Evolutionary conservation across 495 filamentous ascomycete genomes (phyloP).

Genomic region (Terfezia claveryi): DNA sequence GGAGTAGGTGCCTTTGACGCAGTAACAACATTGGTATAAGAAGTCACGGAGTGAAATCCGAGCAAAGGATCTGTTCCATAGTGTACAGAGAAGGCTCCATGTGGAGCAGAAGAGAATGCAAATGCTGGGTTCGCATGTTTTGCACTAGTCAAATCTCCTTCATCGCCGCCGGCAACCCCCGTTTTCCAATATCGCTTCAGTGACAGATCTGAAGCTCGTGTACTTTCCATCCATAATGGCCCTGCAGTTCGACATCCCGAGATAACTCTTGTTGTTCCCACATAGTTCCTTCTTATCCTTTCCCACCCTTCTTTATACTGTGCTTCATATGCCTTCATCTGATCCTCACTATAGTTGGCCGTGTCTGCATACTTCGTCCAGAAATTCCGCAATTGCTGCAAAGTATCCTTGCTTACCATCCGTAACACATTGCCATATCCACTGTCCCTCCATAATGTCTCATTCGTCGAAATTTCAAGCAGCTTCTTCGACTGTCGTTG

Average conservation of each 20-base stretch:
- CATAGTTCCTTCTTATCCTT: background rate
- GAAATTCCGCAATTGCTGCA: slow-evolving; percentile 9
- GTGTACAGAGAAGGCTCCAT: slow-evolving; percentile 18
- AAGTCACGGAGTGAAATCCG: slow-evolving; percentile 23
- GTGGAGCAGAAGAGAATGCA: slow-evolving; percentile 4
- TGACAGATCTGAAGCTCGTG: background rate
- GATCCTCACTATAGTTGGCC: background rate
- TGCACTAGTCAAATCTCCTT: slow-evolving; percentile 1
- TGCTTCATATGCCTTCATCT: slow-evolving; percentile 3
- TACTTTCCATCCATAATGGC: slow-evolving; percentile 6
- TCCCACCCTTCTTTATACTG: slow-evolving; percentile 1
- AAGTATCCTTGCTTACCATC: slow-evolving; percentile 17
- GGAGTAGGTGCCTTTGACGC: slow-evolving; percentile 12
- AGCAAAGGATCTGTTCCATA: slow-evolving; percentile 26
- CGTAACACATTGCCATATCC: slow-evolving; percentile 14
- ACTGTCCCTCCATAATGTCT: slow-evolving; percentile 11
- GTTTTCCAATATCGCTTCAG: slow-evolving; percentile 9
- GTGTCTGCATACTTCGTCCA: slow-evolving; percentile 11
- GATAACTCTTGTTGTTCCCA: background rate
- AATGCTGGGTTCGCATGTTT: slow-evolving; percentile 23
- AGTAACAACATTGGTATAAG: slow-evolving; percentile 2
- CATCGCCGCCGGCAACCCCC: slow-evolving; percentile 6
- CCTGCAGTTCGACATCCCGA: slow-evolving; percentile 7
- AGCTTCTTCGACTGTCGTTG: slow-evolving; percentile 18
- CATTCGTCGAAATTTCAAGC: background rate